Conservation (phyloP, 306 rosid genomes). For the Parietaria judaica region DNA sequence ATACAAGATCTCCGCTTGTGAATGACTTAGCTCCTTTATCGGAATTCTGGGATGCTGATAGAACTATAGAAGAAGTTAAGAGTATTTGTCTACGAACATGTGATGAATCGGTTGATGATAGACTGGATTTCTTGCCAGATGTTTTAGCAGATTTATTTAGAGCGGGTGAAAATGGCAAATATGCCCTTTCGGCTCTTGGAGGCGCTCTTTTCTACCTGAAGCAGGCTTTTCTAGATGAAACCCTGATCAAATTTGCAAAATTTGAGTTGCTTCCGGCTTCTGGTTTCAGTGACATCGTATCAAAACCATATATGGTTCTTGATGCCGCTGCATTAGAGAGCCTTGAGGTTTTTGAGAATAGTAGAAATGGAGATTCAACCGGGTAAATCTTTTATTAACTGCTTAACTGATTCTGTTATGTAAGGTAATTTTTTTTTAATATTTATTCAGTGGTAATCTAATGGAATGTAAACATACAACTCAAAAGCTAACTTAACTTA, state of each 20-base stretch:
- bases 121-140: conserved; percentile 46
- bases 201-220: conserved; percentile 84
- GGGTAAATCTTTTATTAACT: conserved; percentile 48
- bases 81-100: conserved; percentile 33
- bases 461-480: too few relatives aligned
- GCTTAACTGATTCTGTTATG: neutral
- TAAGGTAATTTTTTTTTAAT: too few relatives aligned
- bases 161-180: conserved; percentile 40
- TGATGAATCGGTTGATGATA: conserved; percentile 32
- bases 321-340: conserved; percentile 91
- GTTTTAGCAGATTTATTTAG: conserved; percentile 57
- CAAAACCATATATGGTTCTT: conserved; percentile 88
- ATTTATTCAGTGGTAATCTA: too few relatives aligned
- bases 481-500: too few relatives aligned
- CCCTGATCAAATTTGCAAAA: conserved; percentile 75
- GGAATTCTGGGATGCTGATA: conserved; percentile 87
- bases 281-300: conserved; percentile 43
- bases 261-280: conserved; percentile 77
- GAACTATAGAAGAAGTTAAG: conserved; percentile 46
- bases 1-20: conserved; percentile 80
- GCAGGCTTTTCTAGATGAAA: conserved; percentile 83
- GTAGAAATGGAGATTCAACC: conserved; percentile 73
- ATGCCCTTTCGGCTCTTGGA: conserved; percentile 95
- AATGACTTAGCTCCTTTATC: conserved; percentile 70
- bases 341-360: conserved; percentile 91